These are phyloP conservation scores for Fusarium abutilonis DNA, from an alignment of 2,329 filamentous ascomycete species.

Conservation along the genomic window DNA sequence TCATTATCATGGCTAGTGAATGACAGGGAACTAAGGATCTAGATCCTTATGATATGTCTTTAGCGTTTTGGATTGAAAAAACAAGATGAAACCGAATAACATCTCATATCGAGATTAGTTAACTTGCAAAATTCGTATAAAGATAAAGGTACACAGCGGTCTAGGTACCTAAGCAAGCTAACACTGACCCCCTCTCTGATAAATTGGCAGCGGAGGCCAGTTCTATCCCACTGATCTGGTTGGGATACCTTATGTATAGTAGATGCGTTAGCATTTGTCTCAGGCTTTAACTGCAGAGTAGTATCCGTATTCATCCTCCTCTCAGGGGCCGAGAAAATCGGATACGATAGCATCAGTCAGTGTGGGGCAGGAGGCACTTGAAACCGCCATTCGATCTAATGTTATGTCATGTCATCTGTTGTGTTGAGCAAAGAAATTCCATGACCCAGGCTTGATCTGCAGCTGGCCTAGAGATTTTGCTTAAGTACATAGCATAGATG, in stretches of 20 bases:
- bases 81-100: too few species aligned
- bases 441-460: constrained; percentile 8
- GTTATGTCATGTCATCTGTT: constrained; percentile 17
- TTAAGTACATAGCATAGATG: neutral
- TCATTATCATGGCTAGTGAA: too few species aligned
- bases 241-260: constrained; percentile 17
- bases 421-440: constrained; percentile 14
- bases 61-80: too few species aligned
- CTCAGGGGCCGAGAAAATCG: constrained; percentile 17
- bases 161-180: too few species aligned
- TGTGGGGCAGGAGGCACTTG: constrained; percentile 40
- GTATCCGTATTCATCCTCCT: constrained; percentile 30
- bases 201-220: neutral
- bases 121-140: too few species aligned
- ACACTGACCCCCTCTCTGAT: too few species aligned
- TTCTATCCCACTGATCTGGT: neutral
- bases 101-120: too few species aligned
- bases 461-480: constrained; percentile 15
- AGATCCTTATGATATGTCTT: too few species aligned
- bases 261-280: constrained; percentile 31
- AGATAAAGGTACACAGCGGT: too few species aligned
- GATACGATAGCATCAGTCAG: constrained; percentile 33
- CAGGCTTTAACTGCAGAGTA: constrained; percentile 24
- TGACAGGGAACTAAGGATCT: too few species aligned
- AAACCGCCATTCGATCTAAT: constrained; percentile 38